Percentiles rank a stretch among this genome's conserved stretches.
phyloP scores from a whole-genome alignment of 306 rosid species.

The Sesbania bispinosa region DNA sequence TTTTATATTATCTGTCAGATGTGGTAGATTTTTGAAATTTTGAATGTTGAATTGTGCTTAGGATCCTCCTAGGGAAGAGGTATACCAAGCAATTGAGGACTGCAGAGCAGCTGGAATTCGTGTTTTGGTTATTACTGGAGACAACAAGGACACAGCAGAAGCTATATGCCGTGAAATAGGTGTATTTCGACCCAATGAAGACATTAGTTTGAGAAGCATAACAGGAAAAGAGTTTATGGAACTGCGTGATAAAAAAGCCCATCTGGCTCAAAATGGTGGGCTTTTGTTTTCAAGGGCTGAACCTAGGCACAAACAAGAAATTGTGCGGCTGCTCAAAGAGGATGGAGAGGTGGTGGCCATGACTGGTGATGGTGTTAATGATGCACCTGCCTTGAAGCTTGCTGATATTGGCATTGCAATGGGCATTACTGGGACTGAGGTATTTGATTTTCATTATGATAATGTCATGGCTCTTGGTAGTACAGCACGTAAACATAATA shows the following conservation, averaged over 20 bases:
- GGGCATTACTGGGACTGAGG: slow-evolving; percentile 99
- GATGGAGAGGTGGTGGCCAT: slow-evolving; percentile 86
- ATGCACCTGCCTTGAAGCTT: slow-evolving; percentile 95
- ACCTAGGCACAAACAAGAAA: slow-evolving; percentile 93
- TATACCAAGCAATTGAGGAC: slow-evolving; percentile 78
- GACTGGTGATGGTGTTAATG: slow-evolving; percentile 96
- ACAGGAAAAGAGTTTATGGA: slow-evolving; percentile 81
- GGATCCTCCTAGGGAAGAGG: slow-evolving; percentile 98
- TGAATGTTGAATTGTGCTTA: slow-evolving; percentile 27
- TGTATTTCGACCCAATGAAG: slow-evolving; percentile 64
- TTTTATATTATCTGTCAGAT: background rate
- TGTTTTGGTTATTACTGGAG: slow-evolving; percentile 93
- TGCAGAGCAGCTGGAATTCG: slow-evolving; percentile 96
- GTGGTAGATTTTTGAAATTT: slow-evolving; percentile 1
- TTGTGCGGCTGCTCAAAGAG: slow-evolving; percentile 86
- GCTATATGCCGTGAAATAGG: slow-evolving; percentile 93
- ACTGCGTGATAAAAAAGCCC: slow-evolving; percentile 44
- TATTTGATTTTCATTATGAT: slow-evolving; percentile 20
- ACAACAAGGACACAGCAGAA: slow-evolving; percentile 92
- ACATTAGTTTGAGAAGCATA: slow-evolving; percentile 59
- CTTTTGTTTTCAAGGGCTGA: slow-evolving; percentile 96
- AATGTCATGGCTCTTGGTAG: background rate
- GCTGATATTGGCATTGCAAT: slow-evolving; percentile 98
- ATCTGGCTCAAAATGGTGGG: slow-evolving; percentile 66
- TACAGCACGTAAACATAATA: background rate